phyloP scores from a whole-genome alignment of 208 protist species.

The Crithidia acanthocephali region DNA sequence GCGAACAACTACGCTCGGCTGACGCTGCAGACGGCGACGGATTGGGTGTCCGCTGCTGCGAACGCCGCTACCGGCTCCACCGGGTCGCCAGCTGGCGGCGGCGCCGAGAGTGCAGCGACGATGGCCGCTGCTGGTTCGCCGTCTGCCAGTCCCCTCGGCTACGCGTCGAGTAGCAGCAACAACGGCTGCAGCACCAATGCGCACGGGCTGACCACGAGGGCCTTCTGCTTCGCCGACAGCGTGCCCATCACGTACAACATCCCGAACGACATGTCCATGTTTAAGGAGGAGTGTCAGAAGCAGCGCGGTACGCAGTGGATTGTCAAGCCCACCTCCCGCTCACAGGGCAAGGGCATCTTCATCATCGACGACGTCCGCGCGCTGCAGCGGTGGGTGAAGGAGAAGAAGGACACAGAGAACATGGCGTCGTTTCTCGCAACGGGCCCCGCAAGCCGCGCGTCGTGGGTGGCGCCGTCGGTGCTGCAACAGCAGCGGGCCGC shows the following conservation, averaged over 20 bases:
- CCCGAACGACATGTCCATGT: conserved; percentile 94
- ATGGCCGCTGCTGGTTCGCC: background rate
- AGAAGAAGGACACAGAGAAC: conserved; percentile 66
- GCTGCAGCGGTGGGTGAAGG: conserved; percentile 78
- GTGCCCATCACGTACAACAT: conserved; percentile 95
- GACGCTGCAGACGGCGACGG: conserved; percentile 42
- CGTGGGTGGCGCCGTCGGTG: conserved; percentile 20
- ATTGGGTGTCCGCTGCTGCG: conserved; percentile 51
- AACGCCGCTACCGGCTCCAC: conserved; percentile 7
- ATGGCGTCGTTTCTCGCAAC: conserved; percentile 27
- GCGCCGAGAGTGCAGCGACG: background rate
- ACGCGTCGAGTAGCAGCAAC: background rate
- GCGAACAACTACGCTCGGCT: conserved; percentile 37
- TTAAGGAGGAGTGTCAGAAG: conserved; percentile 95
- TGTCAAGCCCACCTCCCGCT: conserved; percentile 94
- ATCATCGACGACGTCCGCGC: conserved; percentile 94
- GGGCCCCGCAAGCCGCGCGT: conserved; percentile 7
- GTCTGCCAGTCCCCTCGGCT: background rate
- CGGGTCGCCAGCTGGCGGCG: background rate
- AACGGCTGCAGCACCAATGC: background rate
- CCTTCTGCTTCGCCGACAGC: conserved; percentile 77
- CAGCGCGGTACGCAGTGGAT: conserved; percentile 92
- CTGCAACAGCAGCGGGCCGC: conserved; percentile 25
- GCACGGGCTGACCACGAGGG: conserved; percentile 11
- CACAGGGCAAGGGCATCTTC: conserved; percentile 97